Conservation (phyloP, 139 green algal genomes). For the Closterium sp. region DNA sequence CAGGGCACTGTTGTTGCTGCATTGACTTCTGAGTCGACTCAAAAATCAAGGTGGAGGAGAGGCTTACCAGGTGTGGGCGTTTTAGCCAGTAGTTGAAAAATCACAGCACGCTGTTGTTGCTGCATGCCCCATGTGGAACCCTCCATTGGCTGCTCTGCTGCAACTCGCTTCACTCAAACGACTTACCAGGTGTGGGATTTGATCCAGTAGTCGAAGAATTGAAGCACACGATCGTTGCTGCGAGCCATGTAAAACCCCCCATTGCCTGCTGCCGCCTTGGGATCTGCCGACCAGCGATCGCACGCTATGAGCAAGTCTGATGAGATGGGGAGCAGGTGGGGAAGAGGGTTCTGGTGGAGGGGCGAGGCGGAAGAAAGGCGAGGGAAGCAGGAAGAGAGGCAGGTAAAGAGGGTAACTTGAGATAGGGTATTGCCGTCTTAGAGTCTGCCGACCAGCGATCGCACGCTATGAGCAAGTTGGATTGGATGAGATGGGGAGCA, state of each 20-base stretch:
- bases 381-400: too few relatives aligned
- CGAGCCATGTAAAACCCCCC: not conserved
- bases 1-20: too few relatives aligned
- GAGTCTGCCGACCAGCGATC: not conserved
- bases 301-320: conserved; percentile 1
- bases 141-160: not conserved
- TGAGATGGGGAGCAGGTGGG: not conserved
- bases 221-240: not conserved
- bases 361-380: too few relatives aligned
- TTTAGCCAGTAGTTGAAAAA: not conserved
- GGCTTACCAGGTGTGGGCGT: not conserved
- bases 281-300: not conserved
- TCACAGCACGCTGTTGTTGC: not conserved
- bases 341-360: not conserved
- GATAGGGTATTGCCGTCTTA: not conserved
- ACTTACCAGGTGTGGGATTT: not conserved
- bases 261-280: not conserved
- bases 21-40: too few relatives aligned
- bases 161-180: too few relatives aligned
- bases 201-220: conserved; percentile 3
- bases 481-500: not conserved
- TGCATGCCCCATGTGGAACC: not conserved
- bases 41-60: too few relatives aligned
- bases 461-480: not conserved
- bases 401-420: too few relatives aligned